Evolutionary conservation across 352 stramenopile genomes (phyloP).

Genomic region (Vaucheria bursata): DNA sequence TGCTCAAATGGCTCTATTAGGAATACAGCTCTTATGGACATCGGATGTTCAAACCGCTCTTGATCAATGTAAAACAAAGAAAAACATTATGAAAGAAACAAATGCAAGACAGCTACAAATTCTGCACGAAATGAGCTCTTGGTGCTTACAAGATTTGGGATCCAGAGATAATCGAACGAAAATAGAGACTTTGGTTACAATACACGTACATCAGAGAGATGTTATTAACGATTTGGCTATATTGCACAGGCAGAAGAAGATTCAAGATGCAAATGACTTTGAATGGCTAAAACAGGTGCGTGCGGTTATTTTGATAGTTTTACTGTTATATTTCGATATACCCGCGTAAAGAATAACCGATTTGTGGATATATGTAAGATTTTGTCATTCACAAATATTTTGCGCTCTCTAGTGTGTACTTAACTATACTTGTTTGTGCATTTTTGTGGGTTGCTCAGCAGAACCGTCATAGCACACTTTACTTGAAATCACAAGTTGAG

Average conservation of each 20-base stretch:
- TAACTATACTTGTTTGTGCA: too few relatives aligned
- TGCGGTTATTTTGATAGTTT: not conserved
- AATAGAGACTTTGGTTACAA: conserved; percentile 93
- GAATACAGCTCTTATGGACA: conserved; percentile 87
- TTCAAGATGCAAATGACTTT: conserved; percentile 93
- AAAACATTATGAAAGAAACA: conserved; percentile 95
- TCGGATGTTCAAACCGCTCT: conserved; percentile 76
- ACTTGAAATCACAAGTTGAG: too few relatives aligned
- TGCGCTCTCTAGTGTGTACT: too few relatives aligned
- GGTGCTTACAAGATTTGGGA: conserved; percentile 88
- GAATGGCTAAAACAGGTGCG: conserved; percentile 92
- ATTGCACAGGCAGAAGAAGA: conserved; percentile 88
- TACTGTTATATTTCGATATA: not conserved
- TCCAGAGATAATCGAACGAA: conserved; percentile 94
- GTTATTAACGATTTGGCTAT: conserved; percentile 85
- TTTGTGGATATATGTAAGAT: too few relatives aligned
- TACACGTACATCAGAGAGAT: conserved; percentile 95
- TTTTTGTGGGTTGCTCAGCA: too few relatives aligned
- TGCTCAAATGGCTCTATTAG: conserved; percentile 79
- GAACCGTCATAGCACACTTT: too few relatives aligned
- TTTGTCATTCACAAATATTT: too few relatives aligned
- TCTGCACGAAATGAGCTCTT: conserved; percentile 83
- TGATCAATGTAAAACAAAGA: conserved; percentile 80
- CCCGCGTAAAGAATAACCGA: too few relatives aligned
- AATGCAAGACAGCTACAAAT: conserved; percentile 82